These are phyloP conservation scores for Trichoderma citrinoviride DNA, from an alignment of 2,329 filamentous ascomycete species.

Conservation along the genomic window DNA sequence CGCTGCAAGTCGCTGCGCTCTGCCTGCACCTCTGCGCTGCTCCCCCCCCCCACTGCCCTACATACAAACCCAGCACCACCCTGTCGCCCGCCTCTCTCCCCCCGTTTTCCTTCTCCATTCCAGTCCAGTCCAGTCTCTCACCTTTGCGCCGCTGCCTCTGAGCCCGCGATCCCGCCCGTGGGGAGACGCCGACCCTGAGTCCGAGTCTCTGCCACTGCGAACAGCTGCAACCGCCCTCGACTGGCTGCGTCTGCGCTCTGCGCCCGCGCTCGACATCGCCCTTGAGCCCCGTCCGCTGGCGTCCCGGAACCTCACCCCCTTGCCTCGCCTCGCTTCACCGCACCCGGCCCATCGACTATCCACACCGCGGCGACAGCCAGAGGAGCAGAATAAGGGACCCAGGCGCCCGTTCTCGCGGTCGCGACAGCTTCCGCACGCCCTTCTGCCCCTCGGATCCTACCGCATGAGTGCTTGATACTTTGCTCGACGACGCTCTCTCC, in stretches of 20 bases:
- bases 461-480: constrained; percentile 12
- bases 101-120: constrained; percentile 22
- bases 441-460: neutral
- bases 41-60: constrained; percentile 22
- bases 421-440: constrained; percentile 15
- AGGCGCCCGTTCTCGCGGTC: constrained; percentile 13
- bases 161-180: constrained; percentile 22
- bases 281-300: neutral
- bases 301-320: neutral
- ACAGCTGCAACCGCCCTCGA: constrained; percentile 8
- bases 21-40: constrained; percentile 8
- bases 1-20: neutral
- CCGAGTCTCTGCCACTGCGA: constrained; percentile 10
- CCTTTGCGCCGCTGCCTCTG: constrained; percentile 21
- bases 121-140: neutral
- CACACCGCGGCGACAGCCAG: constrained; percentile 7
- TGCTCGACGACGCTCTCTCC: neutral
- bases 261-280: constrained; percentile 1
- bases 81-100: constrained; percentile 17
- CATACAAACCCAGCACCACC: constrained; percentile 25
- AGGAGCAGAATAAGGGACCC: neutral
- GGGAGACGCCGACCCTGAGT: constrained; percentile 19
- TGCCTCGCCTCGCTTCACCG: constrained; percentile 20
- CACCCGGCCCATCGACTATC: constrained; percentile 6
- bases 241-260: neutral